Evolutionary conservation across 768 basidiomycete species (phyloP).

Genomic region (Gloeostereum incarnatum): DNA sequence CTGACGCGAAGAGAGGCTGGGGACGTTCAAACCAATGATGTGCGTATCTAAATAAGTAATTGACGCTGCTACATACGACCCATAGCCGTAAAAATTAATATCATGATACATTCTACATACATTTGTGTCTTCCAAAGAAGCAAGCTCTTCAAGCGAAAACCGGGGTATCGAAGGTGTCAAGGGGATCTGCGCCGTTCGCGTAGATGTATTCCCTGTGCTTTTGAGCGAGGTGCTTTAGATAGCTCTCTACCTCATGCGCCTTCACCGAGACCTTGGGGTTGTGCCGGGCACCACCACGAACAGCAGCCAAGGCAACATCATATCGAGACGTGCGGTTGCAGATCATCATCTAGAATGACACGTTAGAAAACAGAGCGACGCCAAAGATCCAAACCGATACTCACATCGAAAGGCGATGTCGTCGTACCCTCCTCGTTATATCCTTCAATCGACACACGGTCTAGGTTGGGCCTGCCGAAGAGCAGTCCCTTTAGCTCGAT

Average conservation of each 20-base stretch:
- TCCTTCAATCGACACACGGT: constrained; percentile 48
- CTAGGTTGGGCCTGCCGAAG: constrained; percentile 41
- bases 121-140: not conserved
- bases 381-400: constrained; percentile 12
- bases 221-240: constrained; percentile 48
- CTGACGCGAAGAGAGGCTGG: too few species aligned
- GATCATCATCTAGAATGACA: constrained; percentile 54
- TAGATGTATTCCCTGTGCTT: constrained; percentile 58
- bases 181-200: constrained; percentile 40
- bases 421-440: constrained; percentile 73
- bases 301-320: constrained; percentile 51
- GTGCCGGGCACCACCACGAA: constrained; percentile 40
- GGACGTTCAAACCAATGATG: too few species aligned
- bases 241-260: constrained; percentile 48
- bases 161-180: constrained; percentile 37
- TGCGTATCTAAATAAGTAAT: too few species aligned
- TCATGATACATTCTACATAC: too few species aligned
- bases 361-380: not conserved
- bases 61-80: too few species aligned
- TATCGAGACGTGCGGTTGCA: constrained; percentile 62
- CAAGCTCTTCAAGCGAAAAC: constrained; percentile 18
- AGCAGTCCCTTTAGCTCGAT: constrained; percentile 62
- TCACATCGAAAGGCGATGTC: constrained; percentile 71
- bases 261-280: constrained; percentile 48
- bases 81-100: too few species aligned